These are phyloP conservation scores for Vaccinium vitisidaea DNA, from an alignment of 148 eudicot species.

Conservation along the genomic window DNA sequence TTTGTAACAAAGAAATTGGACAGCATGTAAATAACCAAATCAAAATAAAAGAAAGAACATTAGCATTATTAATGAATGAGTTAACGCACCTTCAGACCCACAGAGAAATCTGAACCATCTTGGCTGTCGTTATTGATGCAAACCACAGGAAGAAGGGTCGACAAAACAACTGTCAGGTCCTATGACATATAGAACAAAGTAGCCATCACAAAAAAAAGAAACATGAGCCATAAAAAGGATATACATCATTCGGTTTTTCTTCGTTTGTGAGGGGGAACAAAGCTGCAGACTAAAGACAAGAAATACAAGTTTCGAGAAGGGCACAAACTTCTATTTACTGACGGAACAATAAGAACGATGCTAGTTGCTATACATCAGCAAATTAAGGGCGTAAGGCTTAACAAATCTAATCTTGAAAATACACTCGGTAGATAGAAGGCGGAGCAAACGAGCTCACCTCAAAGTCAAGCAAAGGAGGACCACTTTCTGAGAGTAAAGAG, in stretches of 20 bases:
- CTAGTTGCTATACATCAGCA: background rate
- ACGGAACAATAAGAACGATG: background rate
- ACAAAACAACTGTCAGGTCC: conserved; percentile 81
- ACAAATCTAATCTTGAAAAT: background rate
- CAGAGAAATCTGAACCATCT: conserved; percentile 64
- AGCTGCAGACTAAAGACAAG: background rate
- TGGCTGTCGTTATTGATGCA: conserved; percentile 60
- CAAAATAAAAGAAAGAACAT: conserved; percentile 8
- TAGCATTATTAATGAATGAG: background rate
- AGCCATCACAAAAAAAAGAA: conserved; percentile 8
- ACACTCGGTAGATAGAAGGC: background rate
- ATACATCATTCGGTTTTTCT: background rate
- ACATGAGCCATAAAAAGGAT: background rate
- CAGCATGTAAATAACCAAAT: background rate
- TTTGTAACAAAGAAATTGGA: background rate
- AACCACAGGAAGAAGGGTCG: conserved; percentile 91
- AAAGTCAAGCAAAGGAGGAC: conserved; percentile 94
- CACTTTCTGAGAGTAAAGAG: conserved; percentile 73
- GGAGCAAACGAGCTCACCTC: conserved; percentile 48
- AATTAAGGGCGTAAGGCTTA: background rate
- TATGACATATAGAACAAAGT: conserved; percentile 40
- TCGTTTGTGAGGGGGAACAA: background rate
- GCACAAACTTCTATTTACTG: background rate
- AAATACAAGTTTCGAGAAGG: background rate
- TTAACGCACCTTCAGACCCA: conserved; percentile 68